Conservation (phyloP, 768 basidiomycete genomes). For the Clitopilus passeckerianus region DNA sequence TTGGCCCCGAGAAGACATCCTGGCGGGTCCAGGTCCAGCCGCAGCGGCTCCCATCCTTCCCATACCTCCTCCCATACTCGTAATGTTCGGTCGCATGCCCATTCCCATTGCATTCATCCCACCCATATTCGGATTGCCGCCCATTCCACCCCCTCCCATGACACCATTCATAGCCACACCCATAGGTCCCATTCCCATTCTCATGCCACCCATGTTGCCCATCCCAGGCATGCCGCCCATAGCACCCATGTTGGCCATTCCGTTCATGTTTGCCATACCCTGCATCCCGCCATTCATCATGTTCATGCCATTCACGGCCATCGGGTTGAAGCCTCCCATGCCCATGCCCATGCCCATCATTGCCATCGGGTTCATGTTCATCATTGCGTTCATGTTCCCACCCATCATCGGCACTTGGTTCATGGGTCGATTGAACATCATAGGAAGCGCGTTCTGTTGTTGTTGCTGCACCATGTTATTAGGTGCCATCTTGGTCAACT, state of each 20-base stretch:
- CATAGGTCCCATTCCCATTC: slow-evolving; percentile 29
- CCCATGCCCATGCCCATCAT: slow-evolving; percentile 47
- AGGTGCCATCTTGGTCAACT: slow-evolving; percentile 28
- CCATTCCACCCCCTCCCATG: slow-evolving; percentile 16
- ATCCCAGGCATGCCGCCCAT: slow-evolving; percentile 30
- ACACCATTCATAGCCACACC: slow-evolving; percentile 14
- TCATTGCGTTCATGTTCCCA: slow-evolving; percentile 26
- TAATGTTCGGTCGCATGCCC: slow-evolving; percentile 1
- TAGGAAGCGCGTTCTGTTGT: slow-evolving; percentile 42
- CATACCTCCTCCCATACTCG: slow-evolving; percentile 9
- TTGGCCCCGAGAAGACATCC: slow-evolving; percentile 47
- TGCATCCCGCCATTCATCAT: slow-evolving; percentile 19
- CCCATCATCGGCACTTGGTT: slow-evolving; percentile 40
- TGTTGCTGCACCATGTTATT: slow-evolving; percentile 23
- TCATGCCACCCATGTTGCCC: slow-evolving; percentile 31
- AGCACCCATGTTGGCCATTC: slow-evolving; percentile 16
- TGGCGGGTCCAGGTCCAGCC: slow-evolving; percentile 39
- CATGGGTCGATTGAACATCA: slow-evolving; percentile 55
- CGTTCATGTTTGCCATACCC: slow-evolving; percentile 12
- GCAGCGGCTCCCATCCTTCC: slow-evolving; percentile 29
- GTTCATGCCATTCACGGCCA: slow-evolving; percentile 27
- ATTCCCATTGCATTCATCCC: slow-evolving; percentile 14
- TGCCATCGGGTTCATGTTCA: slow-evolving; percentile 46
- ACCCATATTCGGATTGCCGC: slow-evolving; percentile 9
- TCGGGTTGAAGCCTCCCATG: slow-evolving; percentile 24